Evolutionary conservation across 495 filamentous ascomycete species (phyloP), one percentile per base, ranked within the genome.

Genomic region (Stereocaulon alpinum): DNA sequence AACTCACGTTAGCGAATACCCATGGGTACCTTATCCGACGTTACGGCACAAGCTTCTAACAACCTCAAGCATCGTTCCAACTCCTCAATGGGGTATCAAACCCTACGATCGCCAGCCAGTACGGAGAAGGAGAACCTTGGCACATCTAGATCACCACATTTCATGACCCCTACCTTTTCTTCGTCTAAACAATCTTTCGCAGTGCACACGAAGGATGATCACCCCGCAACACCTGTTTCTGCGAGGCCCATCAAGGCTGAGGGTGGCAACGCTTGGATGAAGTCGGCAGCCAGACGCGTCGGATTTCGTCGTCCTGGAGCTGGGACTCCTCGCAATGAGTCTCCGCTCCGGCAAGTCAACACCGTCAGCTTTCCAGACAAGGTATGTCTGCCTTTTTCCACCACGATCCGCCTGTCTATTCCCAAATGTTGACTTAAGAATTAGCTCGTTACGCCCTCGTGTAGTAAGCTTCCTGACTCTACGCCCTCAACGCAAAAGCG

Each of bases 121-220:
- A 43, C 24, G 29, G 48, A 53, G 17, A 63, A 60, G 37, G 63
- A 65, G 53, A 59, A 64, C 29, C 18, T 40, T 24, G 56, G n/a
- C 10, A 54, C 55, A 30, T 34, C 47, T 14, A 59, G 30, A 18
- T 56, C 56, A 53, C 61, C 63, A n/a, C 61, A 64, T 50, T 68
- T 68, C 59, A 68, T 68, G 66, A 64, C 63, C 15, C 66, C 66
- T 44, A 68, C 66, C 7, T 41, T 63, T 43, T 57, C 65, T 34
- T 66, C 63, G 10, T 61, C 61, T 7, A 66, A 56, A 47, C 53
- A 63, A 15, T 55, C 55, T 30, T 22, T 29, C 14, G 34, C 52
- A 37, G 41, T 32, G 18, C 17, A 24, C 4, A 50, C 34, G 32
- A 63, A 54, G 43, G 14, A 42, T 10, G 43, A 51, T 24, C 49